Conservation (phyloP, 805 yeast genomes). For the Metschnikowia arizonensis region DNA sequence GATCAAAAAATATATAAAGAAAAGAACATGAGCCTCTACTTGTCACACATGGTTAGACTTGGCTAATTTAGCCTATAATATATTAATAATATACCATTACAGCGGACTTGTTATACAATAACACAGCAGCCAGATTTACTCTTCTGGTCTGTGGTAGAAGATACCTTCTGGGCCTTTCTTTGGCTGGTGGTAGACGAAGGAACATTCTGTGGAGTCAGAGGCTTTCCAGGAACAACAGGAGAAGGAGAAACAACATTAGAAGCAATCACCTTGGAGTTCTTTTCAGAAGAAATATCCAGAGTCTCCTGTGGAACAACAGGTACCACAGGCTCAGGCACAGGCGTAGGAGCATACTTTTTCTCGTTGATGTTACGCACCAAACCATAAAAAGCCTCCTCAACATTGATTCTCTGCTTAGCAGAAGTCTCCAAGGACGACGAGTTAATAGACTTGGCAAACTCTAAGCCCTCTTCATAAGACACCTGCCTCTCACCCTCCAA, state of each 20-base stretch:
- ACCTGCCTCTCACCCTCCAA: constrained; percentile 74
- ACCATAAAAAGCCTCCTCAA: constrained; percentile 76
- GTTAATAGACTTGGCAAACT: constrained; percentile 60
- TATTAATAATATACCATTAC: too few relatives aligned
- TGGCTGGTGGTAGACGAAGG: constrained; percentile 10
- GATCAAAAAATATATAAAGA: background rate
- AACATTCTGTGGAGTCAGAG: background rate
- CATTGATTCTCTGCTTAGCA: constrained; percentile 88
- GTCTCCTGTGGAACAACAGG: constrained; percentile 2
- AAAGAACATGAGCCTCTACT: too few relatives aligned
- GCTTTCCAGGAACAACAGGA: background rate
- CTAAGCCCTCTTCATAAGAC: constrained; percentile 56
- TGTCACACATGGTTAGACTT: too few relatives aligned
- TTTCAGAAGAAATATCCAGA: constrained; percentile 1
- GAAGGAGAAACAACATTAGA: background rate
- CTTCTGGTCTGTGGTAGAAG: constrained; percentile 9
- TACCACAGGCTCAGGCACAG: constrained; percentile 2
- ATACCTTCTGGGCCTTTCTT: constrained; percentile 11
- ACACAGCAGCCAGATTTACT: constrained; percentile 21
- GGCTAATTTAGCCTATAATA: too few relatives aligned
- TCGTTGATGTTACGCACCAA: constrained; percentile 54
- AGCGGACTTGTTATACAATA: constrained; percentile 12
- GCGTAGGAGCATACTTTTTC: constrained; percentile 6
- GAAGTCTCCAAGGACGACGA: constrained; percentile 86
- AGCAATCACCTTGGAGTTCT: constrained; percentile 3